phyloP scores from a whole-genome alignment of 441 rosid species.

The Pelargonium cotyledonis region DNA sequence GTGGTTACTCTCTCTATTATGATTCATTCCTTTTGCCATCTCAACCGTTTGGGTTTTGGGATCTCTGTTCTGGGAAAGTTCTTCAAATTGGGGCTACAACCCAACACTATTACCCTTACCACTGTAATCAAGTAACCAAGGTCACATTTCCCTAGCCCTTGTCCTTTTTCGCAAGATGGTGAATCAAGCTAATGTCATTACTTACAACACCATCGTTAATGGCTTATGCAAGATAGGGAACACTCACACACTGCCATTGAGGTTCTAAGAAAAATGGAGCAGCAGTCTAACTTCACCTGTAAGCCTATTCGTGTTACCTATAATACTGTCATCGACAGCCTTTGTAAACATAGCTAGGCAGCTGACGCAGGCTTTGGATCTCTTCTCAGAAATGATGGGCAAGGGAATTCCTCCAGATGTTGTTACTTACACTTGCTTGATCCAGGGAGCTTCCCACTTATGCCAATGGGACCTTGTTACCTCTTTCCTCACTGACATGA shows the following conservation, averaged over 20 bases:
- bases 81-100: background rate
- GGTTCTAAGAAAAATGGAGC: conserved; percentile 25
- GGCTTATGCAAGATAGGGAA: conserved; percentile 17
- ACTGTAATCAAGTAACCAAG: conserved; percentile 16
- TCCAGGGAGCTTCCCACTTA: conserved; percentile 25
- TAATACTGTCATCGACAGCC: conserved; percentile 24
- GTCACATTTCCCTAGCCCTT: conserved; percentile 18
- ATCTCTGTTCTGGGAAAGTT: background rate
- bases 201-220: conserved; percentile 19
- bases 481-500: background rate
- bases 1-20: background rate
- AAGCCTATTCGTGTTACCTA: conserved; percentile 10
- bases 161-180: conserved; percentile 28
- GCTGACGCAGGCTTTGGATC: conserved; percentile 20
- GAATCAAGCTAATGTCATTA: conserved; percentile 17
- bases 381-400: conserved; percentile 21
- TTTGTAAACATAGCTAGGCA: conserved; percentile 18
- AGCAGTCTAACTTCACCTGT: background rate
- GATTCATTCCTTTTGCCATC: background rate
- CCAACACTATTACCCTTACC: background rate
- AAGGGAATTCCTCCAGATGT: conserved; percentile 21
- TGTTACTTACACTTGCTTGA: conserved; percentile 23
- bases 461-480: conserved; percentile 5
- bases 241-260: conserved; percentile 16
- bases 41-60: background rate